Conservation (phyloP, 2,329 filamentous ascomycete species). For the Monosporascus cannonballus region DNA sequence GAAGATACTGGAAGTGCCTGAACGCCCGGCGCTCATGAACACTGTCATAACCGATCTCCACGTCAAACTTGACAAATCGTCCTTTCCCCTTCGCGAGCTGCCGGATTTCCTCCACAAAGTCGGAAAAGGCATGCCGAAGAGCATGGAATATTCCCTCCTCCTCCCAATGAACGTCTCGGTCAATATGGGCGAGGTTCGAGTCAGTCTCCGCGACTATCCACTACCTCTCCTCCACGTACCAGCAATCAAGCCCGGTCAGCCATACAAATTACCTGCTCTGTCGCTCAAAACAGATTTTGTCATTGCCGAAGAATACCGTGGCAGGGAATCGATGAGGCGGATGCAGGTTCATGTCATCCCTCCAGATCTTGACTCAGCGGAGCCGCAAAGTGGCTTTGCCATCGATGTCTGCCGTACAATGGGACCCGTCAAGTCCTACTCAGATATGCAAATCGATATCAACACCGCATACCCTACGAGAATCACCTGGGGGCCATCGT, state of each 20-base stretch:
- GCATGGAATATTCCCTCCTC: conserved; percentile 85
- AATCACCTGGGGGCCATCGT: conserved; percentile 95
- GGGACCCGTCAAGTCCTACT: conserved; percentile 93
- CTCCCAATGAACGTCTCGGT: conserved; percentile 86
- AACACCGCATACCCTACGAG: conserved; percentile 88
- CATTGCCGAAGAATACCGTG: conserved; percentile 87
- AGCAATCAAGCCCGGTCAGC: conserved; percentile 71
- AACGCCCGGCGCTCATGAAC: conserved; percentile 77
- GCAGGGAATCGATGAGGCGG: conserved; percentile 70
- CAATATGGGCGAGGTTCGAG: conserved; percentile 81
- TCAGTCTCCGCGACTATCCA: conserved; percentile 89
- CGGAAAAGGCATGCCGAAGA: conserved; percentile 92
- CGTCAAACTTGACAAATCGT: conserved; percentile 83
- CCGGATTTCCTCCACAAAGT: conserved; percentile 80
- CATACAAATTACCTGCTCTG: conserved; percentile 71
- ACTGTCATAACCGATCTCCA: conserved; percentile 78
- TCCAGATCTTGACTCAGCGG: conserved; percentile 48
- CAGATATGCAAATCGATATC: conserved; percentile 84
- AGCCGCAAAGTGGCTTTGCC: conserved; percentile 61
- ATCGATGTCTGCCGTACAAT: conserved; percentile 88
- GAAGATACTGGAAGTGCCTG: conserved; percentile 77
- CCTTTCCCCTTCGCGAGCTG: conserved; percentile 75
- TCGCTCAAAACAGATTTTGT: conserved; percentile 88
- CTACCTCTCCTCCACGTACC: conserved; percentile 88
- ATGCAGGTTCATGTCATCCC: conserved; percentile 79